These are phyloP conservation scores for Colletotrichum tropicicola DNA, from an alignment of 2,329 filamentous ascomycete species.

Conservation along the genomic window DNA sequence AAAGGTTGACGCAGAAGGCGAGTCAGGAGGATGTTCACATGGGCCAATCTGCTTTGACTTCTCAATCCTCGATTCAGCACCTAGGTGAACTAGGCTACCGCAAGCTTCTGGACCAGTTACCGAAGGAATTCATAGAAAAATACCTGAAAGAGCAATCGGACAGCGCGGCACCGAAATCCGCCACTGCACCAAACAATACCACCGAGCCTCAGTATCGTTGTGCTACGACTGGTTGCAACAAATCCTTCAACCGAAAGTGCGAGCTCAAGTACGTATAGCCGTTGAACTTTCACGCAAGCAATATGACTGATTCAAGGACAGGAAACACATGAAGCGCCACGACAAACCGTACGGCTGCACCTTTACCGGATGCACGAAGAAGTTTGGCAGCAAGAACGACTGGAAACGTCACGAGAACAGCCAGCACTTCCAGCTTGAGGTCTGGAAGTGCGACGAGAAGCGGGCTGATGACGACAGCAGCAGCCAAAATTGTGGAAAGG, in stretches of 20 bases:
- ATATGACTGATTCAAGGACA: conserved; percentile 45
- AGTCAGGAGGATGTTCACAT: not conserved
- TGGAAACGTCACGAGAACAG: conserved; percentile 91
- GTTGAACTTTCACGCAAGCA: not conserved
- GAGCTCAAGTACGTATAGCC: conserved; percentile 65
- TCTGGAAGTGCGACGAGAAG: conserved; percentile 73
- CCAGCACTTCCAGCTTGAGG: conserved; percentile 77
- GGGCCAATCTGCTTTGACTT: not conserved
- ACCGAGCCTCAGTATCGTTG: conserved; percentile 5
- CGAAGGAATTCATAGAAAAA: conserved; percentile 42
- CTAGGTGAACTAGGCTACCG: conserved; percentile 12
- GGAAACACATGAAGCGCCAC: conserved; percentile 88
- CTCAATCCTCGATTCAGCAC: not conserved
- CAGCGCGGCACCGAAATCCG: conserved; percentile 28
- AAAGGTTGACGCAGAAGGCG: not conserved
- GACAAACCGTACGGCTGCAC: conserved; percentile 85
- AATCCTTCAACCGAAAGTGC: conserved; percentile 58
- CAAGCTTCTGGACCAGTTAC: conserved; percentile 37
- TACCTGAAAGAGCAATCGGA: conserved; percentile 36
- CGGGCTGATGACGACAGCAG: not conserved
- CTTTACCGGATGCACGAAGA: conserved; percentile 72
- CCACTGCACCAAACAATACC: not conserved
- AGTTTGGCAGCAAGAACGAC: conserved; percentile 92
- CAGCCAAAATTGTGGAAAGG: conserved; percentile 59
- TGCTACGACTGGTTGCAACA: conserved; percentile 47